Evolutionary conservation across 2,329 filamentous ascomycete species (phyloP).

Genomic region (Botryosphaeria dothidea): DNA sequence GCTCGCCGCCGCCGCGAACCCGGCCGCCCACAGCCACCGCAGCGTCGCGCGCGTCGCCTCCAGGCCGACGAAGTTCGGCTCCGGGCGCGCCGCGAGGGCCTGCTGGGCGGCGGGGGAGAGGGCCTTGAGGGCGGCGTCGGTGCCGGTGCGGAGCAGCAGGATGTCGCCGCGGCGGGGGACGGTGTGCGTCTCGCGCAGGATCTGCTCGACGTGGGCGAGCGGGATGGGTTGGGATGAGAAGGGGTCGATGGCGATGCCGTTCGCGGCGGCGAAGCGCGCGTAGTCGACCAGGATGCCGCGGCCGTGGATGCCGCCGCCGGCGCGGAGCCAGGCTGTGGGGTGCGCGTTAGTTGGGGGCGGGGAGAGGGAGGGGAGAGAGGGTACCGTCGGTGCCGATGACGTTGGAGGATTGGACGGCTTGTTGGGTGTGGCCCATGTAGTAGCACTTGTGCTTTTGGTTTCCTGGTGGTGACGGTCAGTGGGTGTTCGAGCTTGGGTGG

Average conservation of each 20-base stretch:
- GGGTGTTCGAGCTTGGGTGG: too few species aligned
- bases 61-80: slow-evolving; percentile 42
- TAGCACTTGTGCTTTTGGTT: slow-evolving; percentile 45
- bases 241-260: slow-evolving; percentile 5
- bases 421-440: slow-evolving; percentile 44
- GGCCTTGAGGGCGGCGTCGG: slow-evolving; percentile 32
- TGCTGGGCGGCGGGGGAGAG: slow-evolving; percentile 26
- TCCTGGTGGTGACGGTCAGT: slow-evolving; percentile 26
- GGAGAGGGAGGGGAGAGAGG: not conserved
- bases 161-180: slow-evolving; percentile 24
- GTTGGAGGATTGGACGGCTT: slow-evolving; percentile 36
- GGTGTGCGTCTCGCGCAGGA: slow-evolving; percentile 20
- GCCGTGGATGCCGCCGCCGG: slow-evolving; percentile 19
- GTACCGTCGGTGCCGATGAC: slow-evolving; percentile 14
- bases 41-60: slow-evolving; percentile 38
- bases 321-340: slow-evolving; percentile 4
- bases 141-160: slow-evolving; percentile 44
- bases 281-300: slow-evolving; percentile 20
- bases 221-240: slow-evolving; percentile 21
- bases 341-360: not conserved
- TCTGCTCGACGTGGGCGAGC: slow-evolving; percentile 21
- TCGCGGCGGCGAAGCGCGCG: not conserved
- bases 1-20: slow-evolving; percentile 49
- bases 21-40: slow-evolving; percentile 49
- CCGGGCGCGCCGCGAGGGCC: slow-evolving; percentile 28